Evolutionary conservation across 106 monocot genomes (phyloP).

Genomic region (Dendrobium catenatum): DNA sequence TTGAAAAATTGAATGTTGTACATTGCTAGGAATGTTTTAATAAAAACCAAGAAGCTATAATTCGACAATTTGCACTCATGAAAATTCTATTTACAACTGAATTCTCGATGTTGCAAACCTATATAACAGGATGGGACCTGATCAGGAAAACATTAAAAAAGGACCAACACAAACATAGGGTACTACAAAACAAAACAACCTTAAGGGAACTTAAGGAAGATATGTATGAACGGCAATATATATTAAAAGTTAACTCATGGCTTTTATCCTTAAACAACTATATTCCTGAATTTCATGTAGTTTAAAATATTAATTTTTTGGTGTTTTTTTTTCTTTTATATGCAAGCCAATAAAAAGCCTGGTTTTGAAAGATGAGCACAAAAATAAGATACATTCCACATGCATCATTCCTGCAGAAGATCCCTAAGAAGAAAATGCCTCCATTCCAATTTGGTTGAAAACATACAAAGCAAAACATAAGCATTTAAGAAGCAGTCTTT

Average conservation of each 20-base stretch:
- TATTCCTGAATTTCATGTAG: not conserved
- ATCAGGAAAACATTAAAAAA: not conserved
- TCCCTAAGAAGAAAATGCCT: too few relatives aligned
- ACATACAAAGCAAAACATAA: too few relatives aligned
- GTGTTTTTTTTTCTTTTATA: not conserved
- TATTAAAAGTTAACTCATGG: not conserved
- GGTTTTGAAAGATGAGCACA: not conserved
- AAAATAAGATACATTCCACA: not conserved
- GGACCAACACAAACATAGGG: not conserved
- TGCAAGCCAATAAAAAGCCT: not conserved
- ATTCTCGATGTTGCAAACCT: not conserved
- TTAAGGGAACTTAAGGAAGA: not conserved
- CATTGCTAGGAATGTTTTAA: not conserved
- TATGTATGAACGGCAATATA: not conserved
- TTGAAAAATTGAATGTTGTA: not conserved
- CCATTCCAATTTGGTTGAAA: too few relatives aligned
- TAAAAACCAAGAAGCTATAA: not conserved
- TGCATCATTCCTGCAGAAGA: too few relatives aligned
- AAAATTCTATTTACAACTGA: not conserved
- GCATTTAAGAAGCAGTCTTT: too few relatives aligned
- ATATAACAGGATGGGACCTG: not conserved
- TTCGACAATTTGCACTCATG: not conserved
- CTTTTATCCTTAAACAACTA: not conserved
- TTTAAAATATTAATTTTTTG: not conserved
- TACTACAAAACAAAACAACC: not conserved